These are phyloP conservation scores for Tuber microsphaerosporum DNA, from an alignment of 495 filamentous ascomycete genomes.

Conservation along the genomic window DNA sequence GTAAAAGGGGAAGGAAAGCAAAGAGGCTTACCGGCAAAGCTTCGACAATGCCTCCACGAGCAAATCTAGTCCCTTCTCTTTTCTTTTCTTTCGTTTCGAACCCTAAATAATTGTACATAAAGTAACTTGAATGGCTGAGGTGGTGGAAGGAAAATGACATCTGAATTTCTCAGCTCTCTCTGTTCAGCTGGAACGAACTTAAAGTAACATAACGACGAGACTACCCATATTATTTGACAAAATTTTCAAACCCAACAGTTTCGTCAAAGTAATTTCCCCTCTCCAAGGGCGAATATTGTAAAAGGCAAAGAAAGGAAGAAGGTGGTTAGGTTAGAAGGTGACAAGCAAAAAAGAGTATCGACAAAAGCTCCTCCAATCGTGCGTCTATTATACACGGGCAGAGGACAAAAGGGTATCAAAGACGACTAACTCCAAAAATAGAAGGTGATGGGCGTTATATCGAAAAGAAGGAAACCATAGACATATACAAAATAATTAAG, in stretches of 20 bases:
- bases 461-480: constrained; percentile 22
- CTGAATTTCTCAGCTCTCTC: constrained; percentile 31
- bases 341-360: constrained; percentile 31
- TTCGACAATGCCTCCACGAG: neutral
- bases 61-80: neutral
- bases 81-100: neutral
- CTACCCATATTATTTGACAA: constrained; percentile 18
- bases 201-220: constrained; percentile 9
- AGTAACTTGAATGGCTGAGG: neutral
- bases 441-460: neutral
- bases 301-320: constrained; percentile 9
- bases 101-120: neutral
- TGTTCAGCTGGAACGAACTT: constrained; percentile 9
- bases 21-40: neutral
- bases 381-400: constrained; percentile 10
- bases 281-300: neutral
- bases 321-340: constrained; percentile 6
- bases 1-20: neutral
- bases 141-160: constrained; percentile 11
- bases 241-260: neutral
- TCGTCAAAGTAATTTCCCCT: neutral
- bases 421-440: neutral
- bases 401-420: neutral
- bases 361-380: constrained; percentile 37
- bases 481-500: constrained; percentile 30